Base-by-base conservation (phyloP, 192 early-diverging fungal genomes). In the Backusella westeae region DNA sequence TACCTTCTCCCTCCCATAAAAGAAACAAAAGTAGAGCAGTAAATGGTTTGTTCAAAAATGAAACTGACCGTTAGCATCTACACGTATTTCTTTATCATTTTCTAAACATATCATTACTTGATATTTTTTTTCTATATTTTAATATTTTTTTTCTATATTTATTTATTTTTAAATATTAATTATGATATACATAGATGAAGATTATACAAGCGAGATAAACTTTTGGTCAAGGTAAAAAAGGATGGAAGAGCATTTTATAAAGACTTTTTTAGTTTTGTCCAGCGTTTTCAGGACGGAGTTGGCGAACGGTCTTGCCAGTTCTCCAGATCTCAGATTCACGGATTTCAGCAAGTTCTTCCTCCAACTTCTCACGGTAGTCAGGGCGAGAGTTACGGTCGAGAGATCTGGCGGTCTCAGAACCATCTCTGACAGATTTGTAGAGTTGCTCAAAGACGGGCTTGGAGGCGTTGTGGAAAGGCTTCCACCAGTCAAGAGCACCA, bases 401-500 rank as follows among this genome's bases (percentile, higher is more conserved):
- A 36, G 92, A 89, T 52, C 96, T 87, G 78, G 91, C 87, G 75
- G 94, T 94, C 87, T 99, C 97, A 46, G 89, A 85, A 41, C 97
- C 96, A 81, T 96, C 90, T 75, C 90, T 91, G 34, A 97, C 96
- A 69, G 88, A 85, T 75, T 90, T 88, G 86, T 99, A 97, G 79
- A 99, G 86, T 70, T 92, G 86, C 82, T 95, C 90, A 86, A 97
- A 97, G 44, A 99, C 93, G 23, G 97, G 97, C 88, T 96, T 95
- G 75, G 94, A 91, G 74, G 92, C 93, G 75, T 91, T 87, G 83
- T 96, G 91, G 93, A 99, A 99, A 79, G 90, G 87, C 74, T 94
- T 92, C 84, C 92, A 94, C 97, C 97, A 99, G 91, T 99, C 97
- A 59, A 99, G 87, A 69, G 97, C 97, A 76, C 96, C 97, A 71